Percentiles rank a stretch among this genome's conserved stretches.
phyloP scores from a whole-genome alignment of 1,284 basidiomycete species.

The Ustilago lituana region DNA sequence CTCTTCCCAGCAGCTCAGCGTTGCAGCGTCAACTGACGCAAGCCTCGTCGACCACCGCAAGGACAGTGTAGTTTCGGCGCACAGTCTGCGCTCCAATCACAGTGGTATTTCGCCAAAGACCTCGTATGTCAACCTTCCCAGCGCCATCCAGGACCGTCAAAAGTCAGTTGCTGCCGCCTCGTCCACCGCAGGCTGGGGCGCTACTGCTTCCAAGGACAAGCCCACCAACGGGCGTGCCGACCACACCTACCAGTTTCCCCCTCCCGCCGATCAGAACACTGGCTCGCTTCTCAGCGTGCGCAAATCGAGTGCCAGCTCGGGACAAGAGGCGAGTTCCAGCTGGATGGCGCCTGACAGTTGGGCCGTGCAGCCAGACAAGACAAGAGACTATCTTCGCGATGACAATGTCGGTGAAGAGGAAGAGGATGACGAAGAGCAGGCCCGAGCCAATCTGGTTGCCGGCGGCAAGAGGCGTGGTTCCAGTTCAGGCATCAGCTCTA shows the following conservation, averaged over 20 bases:
- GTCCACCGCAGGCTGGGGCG: slow-evolving; percentile 18
- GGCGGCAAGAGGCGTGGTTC: slow-evolving; percentile 29
- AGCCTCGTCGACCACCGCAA: slow-evolving; percentile 34
- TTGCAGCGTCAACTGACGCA: slow-evolving; percentile 5
- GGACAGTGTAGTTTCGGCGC: slow-evolving; percentile 42
- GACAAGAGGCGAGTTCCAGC: slow-evolving; percentile 51
- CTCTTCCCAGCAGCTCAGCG: slow-evolving; percentile 16
- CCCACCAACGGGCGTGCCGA: slow-evolving; percentile 33
- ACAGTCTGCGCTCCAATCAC: slow-evolving; percentile 45
- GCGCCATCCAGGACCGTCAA: slow-evolving; percentile 16
- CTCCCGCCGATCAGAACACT: slow-evolving; percentile 11
- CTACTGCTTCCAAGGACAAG: slow-evolving; percentile 13
- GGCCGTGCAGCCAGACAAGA: slow-evolving; percentile 62
- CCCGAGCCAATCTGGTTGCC: slow-evolving; percentile 18
- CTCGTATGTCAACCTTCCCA: slow-evolving; percentile 46
- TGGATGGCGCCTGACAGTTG: slow-evolving; percentile 67
- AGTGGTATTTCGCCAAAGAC: slow-evolving; percentile 61
- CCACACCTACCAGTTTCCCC: slow-evolving; percentile 49
- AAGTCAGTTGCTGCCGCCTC: slow-evolving; percentile 7
- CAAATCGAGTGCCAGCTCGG: slow-evolving; percentile 53
- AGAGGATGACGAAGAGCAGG: slow-evolving; percentile 45
- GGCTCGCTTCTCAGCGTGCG: slow-evolving; percentile 30
- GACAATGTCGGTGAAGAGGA: slow-evolving; percentile 55
- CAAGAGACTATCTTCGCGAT: slow-evolving; percentile 50
- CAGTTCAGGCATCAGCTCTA: slow-evolving; percentile 35